Conservation (phyloP, 179 eudicot species). For the Silene noctiflora region DNA sequence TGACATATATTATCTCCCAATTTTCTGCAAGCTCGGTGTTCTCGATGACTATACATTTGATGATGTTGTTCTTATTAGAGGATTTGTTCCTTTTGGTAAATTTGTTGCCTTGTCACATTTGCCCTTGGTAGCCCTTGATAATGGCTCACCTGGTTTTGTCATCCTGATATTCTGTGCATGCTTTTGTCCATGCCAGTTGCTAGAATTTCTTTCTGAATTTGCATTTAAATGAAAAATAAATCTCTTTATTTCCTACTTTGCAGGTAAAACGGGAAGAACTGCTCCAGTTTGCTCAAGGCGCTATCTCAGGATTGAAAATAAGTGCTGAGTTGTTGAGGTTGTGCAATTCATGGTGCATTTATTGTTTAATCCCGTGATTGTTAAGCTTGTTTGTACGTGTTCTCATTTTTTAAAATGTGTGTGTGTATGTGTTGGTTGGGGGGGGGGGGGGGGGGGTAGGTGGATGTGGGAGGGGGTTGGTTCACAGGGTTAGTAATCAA, state of each 20-base stretch:
- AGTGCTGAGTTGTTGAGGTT: conserved; percentile 86
- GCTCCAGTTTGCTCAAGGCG: conserved; percentile 96
- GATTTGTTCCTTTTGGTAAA: not conserved
- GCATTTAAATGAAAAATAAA: not conserved
- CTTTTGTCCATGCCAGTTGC: conserved; percentile 4
- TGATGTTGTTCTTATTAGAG: not conserved
- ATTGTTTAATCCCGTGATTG: not conserved
- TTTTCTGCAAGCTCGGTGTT: not conserved
- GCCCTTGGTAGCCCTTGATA: not conserved
- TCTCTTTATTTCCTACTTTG: conserved; percentile 15
- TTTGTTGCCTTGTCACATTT: not conserved
- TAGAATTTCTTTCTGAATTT: conserved; percentile 2
- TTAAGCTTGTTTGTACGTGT: not conserved
- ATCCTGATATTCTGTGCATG: not conserved
- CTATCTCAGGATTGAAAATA: conserved; percentile 85
- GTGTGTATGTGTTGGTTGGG: too few species aligned
- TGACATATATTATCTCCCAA: not conserved
- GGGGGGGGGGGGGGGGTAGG: not conserved
- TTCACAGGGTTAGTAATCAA: not conserved
- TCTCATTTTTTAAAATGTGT: too few species aligned
- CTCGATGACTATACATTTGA: not conserved
- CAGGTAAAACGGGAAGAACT: conserved; percentile 95
- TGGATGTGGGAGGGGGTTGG: not conserved
- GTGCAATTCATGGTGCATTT: conserved; percentile 11
- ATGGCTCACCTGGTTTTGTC: not conserved